phyloP scores from a whole-genome alignment of 2,329 filamentous ascomycete species.

The Monilinia vaccinii-corymbosi region DNA sequence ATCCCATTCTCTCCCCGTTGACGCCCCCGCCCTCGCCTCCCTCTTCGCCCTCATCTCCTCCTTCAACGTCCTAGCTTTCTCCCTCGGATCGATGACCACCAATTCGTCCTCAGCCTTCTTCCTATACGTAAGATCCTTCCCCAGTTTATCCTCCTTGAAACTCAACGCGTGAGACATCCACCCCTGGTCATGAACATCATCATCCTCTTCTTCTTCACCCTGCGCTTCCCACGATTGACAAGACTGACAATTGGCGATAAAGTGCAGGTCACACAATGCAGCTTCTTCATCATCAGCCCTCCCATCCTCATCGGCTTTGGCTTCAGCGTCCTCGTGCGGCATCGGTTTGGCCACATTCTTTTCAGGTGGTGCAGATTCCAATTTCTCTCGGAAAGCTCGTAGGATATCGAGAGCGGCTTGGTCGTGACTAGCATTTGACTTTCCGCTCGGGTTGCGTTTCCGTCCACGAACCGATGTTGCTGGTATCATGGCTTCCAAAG shows the following conservation, averaged over 20 bases:
- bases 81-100: slow-evolving; percentile 85
- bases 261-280: slow-evolving; percentile 82
- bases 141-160: slow-evolving; percentile 82
- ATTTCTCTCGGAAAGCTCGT: slow-evolving; percentile 68
- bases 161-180: slow-evolving; percentile 84
- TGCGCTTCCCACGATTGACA: slow-evolving; percentile 70
- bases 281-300: slow-evolving; percentile 56
- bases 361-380: slow-evolving; percentile 46
- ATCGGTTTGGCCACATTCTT: slow-evolving; percentile 29
- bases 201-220: slow-evolving; percentile 38
- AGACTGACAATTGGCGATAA: slow-evolving; percentile 90
- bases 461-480: slow-evolving; percentile 60
- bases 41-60: slow-evolving; percentile 53
- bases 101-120: slow-evolving; percentile 85
- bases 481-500: slow-evolving; percentile 66
- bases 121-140: slow-evolving; percentile 85
- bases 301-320: slow-evolving; percentile 17
- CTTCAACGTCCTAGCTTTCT: slow-evolving; percentile 66
- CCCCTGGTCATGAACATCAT: slow-evolving; percentile 52
- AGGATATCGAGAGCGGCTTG: slow-evolving; percentile 60
- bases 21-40: slow-evolving; percentile 41
- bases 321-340: slow-evolving; percentile 16
- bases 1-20: slow-evolving; percentile 48
- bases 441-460: slow-evolving; percentile 55
- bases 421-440: slow-evolving; percentile 46